These are phyloP conservation scores for Tillandsia leiboldiana DNA, from an alignment of 176 grass and related monocot species.

Conservation along the genomic window DNA sequence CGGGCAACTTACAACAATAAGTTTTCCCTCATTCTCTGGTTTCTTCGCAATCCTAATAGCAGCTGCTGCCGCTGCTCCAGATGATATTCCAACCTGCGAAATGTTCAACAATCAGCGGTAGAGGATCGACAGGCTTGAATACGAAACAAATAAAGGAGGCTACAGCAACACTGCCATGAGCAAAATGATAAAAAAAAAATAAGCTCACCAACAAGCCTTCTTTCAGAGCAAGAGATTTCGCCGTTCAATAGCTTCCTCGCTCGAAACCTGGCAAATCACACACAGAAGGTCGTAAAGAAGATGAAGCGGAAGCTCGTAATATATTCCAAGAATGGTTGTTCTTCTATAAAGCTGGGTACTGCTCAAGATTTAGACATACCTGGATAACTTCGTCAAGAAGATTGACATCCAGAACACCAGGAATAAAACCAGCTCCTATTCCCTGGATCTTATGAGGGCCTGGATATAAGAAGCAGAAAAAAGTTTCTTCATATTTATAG, in stretches of 20 bases:
- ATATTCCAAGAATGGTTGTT: neutral
- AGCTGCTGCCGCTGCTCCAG: conserved; percentile 63
- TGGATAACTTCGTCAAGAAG: conserved; percentile 64
- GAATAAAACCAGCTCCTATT: conserved; percentile 87
- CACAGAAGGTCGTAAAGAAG: neutral
- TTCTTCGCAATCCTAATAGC: conserved; percentile 60
- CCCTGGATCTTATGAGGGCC: conserved; percentile 96
- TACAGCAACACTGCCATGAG: neutral
- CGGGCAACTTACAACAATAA: conserved; percentile 67
- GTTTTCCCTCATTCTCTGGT: conserved; percentile 72
- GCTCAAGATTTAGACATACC: conserved; percentile 21
- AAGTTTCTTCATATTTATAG: neutral
- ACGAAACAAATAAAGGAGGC: neutral
- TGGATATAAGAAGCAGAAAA: conserved; percentile 13
- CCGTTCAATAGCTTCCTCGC: conserved; percentile 82
- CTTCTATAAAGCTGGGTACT: neutral
- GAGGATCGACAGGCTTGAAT: neutral
- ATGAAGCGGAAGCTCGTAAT: neutral
- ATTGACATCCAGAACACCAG: conserved; percentile 59
- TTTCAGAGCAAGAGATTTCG: conserved; percentile 66
- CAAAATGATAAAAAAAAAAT: neutral
- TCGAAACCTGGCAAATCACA: conserved; percentile 42
- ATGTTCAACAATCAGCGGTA: neutral
- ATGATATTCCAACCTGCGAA: conserved; percentile 79
- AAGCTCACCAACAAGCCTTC: conserved; percentile 69